Evolutionary conservation across 495 filamentous ascomycete species (phyloP).

Genomic region (Daldinia bambusicola): DNA sequence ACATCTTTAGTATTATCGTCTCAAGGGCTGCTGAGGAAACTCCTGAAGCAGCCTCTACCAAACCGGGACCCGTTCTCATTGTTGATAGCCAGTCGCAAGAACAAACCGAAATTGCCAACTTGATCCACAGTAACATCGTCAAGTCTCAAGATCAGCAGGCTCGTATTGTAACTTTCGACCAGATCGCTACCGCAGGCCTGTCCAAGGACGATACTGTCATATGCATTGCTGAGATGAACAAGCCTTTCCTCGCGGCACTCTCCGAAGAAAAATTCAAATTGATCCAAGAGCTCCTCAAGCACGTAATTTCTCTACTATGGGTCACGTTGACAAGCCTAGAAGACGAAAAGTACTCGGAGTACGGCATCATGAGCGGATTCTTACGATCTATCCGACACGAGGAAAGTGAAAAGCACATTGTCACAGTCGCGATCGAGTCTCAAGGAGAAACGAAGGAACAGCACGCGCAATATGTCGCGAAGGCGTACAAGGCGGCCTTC

Average conservation of each 20-base stretch:
- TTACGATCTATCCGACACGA: constrained; percentile 47
- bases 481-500: constrained; percentile 38
- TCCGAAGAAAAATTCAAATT: constrained; percentile 43
- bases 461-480: constrained; percentile 31
- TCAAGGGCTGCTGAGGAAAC: constrained; percentile 41
- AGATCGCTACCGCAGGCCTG: constrained; percentile 22
- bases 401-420: constrained; percentile 43
- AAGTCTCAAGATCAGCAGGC: constrained; percentile 19
- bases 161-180: constrained; percentile 26
- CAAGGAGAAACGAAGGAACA: constrained; percentile 5
- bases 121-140: constrained; percentile 11
- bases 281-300: constrained; percentile 52
- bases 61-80: constrained; percentile 24
- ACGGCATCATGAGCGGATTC: constrained; percentile 43
- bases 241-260: constrained; percentile 56
- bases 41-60: constrained; percentile 5
- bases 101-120: constrained; percentile 29
- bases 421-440: constrained; percentile 45
- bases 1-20: constrained; percentile 57
- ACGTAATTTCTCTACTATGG: constrained; percentile 48
- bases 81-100: constrained; percentile 32
- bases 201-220: constrained; percentile 50
- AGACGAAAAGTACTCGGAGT: constrained; percentile 40
- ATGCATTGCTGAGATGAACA: constrained; percentile 58
- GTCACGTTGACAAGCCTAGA: constrained; percentile 29